A percentile compares a stretch with the other conserved stretches of the same genome.
Evolutionary conservation across 2,329 filamentous ascomycete species (phyloP).

Genomic region (Fusarium sp.): DNA sequence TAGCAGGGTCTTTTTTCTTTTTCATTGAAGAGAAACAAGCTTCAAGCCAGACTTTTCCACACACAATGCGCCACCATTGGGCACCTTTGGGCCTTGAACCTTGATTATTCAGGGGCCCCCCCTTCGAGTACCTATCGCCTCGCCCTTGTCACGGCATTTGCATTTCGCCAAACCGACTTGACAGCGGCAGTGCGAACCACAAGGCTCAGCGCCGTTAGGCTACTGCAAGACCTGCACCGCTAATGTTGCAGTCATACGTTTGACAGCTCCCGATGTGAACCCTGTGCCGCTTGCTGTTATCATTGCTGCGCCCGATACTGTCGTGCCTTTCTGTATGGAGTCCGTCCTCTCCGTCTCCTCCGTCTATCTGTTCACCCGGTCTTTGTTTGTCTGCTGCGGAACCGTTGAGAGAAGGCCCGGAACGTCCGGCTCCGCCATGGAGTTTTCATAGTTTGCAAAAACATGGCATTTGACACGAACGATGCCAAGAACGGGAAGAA

Average conservation of each 20-base stretch:
- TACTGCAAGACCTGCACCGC: conserved; percentile 6
- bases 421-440: conserved; percentile 17
- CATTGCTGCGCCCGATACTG: conserved; percentile 9
- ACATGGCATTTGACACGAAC: conserved; percentile 14
- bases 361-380: neutral
- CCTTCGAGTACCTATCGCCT: neutral
- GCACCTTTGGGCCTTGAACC: neutral
- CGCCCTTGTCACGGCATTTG: conserved; percentile 9
- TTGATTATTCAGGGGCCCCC: conserved; percentile 3
- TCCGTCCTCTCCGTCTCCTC: neutral
- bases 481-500: neutral
- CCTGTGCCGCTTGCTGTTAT: conserved; percentile 3
- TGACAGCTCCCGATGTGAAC: conserved; percentile 22
- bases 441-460: conserved; percentile 29
- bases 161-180: conserved; percentile 2
- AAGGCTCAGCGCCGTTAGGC: neutral
- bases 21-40: no score
- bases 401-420: conserved; percentile 2
- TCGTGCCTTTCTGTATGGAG: neutral
- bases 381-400: neutral
- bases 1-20: conserved; percentile 5
- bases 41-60: neutral
- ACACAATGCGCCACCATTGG: conserved; percentile 1
- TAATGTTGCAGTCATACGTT: conserved; percentile 29
- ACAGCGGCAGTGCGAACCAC: conserved; percentile 7